A percentile compares a stretch with the other conserved stretches of the same genome.
phyloP scores from a whole-genome alignment of 305 asterid species.

The Lippia alba region DNA sequence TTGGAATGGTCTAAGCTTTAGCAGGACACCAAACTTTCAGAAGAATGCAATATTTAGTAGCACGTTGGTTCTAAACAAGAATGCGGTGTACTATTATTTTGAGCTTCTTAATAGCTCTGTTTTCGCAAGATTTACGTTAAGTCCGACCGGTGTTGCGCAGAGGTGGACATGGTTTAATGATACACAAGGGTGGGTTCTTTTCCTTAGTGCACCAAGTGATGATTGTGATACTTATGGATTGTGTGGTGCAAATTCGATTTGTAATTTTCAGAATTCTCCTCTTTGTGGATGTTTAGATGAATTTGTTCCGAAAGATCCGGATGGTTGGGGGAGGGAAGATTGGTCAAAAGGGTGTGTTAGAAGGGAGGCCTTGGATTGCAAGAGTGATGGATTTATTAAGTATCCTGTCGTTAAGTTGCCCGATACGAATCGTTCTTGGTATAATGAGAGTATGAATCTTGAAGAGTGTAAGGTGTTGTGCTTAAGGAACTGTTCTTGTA shows the following conservation, averaged over 20 bases:
- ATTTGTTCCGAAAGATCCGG: slow-evolving; percentile 18
- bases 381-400: slow-evolving; percentile 11
- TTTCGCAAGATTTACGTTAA: slow-evolving; percentile 28
- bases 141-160: slow-evolving; percentile 23
- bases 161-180: slow-evolving; percentile 30
- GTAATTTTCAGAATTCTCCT: neutral
- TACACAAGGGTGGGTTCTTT: slow-evolving; percentile 17
- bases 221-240: slow-evolving; percentile 21
- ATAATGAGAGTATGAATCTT: neutral
- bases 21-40: slow-evolving; percentile 28
- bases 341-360: slow-evolving; percentile 28
- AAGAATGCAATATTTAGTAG: slow-evolving; percentile 17
- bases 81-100: slow-evolving; percentile 33
- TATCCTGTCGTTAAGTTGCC: slow-evolving; percentile 20
- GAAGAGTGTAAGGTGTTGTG: slow-evolving; percentile 25
- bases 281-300: slow-evolving; percentile 25
- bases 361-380: neutral
- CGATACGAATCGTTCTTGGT: slow-evolving; percentile 26
- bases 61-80: slow-evolving; percentile 25
- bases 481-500: slow-evolving; percentile 31
- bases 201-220: slow-evolving; percentile 14
- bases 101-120: slow-evolving; percentile 14
- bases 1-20: slow-evolving; percentile 31
- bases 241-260: slow-evolving; percentile 24
- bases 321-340: slow-evolving; percentile 14